Conservation (phyloP, 306 rosid species). For the Ceratonia siliqua region DNA sequence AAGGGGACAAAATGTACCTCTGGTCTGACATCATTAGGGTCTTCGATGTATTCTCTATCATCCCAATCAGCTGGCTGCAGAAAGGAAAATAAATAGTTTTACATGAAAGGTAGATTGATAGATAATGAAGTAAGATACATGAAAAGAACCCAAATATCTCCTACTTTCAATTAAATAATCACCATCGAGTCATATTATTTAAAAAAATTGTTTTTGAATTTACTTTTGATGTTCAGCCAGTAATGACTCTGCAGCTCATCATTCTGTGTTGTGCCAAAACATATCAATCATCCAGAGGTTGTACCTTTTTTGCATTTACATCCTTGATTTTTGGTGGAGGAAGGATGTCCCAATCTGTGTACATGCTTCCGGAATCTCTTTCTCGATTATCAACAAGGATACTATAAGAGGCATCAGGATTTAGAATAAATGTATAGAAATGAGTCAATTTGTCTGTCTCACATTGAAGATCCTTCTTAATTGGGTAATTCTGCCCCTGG, state of each 20-base stretch:
- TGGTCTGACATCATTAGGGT: constrained; percentile 73
- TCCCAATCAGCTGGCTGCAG: constrained; percentile 95
- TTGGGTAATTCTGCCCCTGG: constrained; percentile 96
- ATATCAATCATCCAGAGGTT: not conserved
- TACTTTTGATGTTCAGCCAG: not conserved
- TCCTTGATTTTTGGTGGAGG: constrained; percentile 96
- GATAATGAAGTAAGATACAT: constrained; percentile 3
- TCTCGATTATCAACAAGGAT: constrained; percentile 88
- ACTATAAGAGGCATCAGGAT: constrained; percentile 93
- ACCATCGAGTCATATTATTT: not conserved
- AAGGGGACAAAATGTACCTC: constrained; percentile 49
- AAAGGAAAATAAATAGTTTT: constrained; percentile 10
- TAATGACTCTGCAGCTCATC: not conserved
- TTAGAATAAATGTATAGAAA: constrained; percentile 88
- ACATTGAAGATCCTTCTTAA: constrained; percentile 87
- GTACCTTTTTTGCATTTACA: constrained; percentile 64
- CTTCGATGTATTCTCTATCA: constrained; percentile 85
- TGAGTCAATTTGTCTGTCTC: constrained; percentile 97
- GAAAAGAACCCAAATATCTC: constrained; percentile 21
- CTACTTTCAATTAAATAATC: constrained; percentile 26
- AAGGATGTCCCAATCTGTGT: constrained; percentile 95
- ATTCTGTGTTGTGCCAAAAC: not conserved
- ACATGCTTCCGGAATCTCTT: constrained; percentile 94
- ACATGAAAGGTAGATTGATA: constrained; percentile 7
- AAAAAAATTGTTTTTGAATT: not conserved